phyloP scores from a whole-genome alignment of 2,329 filamentous ascomycete species.

The Zasmidium angulare region DNA sequence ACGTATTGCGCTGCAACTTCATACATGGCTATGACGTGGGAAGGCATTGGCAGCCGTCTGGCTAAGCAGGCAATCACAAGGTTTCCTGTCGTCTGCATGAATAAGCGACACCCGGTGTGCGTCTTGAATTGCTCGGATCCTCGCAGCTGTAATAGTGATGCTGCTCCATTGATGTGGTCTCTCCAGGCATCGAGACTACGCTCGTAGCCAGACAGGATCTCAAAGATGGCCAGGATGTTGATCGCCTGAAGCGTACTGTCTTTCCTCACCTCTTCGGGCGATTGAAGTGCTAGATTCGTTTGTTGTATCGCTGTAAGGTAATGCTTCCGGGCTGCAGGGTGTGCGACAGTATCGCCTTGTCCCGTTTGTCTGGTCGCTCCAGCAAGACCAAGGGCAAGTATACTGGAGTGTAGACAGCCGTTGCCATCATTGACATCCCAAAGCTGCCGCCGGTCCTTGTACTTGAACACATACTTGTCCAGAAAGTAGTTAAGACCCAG shows the following conservation, averaged over 20 bases:
- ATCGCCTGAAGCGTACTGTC: slow-evolving; percentile 34
- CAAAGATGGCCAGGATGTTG: slow-evolving; percentile 60
- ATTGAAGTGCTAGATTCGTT: slow-evolving; percentile 12
- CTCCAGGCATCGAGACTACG: slow-evolving; percentile 59
- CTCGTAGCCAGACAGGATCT: slow-evolving; percentile 65
- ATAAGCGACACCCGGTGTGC: slow-evolving; percentile 16
- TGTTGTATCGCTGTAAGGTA: slow-evolving; percentile 14
- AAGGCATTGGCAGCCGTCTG: slow-evolving; percentile 14
- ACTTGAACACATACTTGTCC: slow-evolving; percentile 16
- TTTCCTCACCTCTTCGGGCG: slow-evolving; percentile 7
- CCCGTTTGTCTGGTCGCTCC: slow-evolving; percentile 12
- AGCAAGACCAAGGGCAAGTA: slow-evolving; percentile 14
- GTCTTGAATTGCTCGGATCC: slow-evolving; percentile 15
- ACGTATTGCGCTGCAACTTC: slow-evolving; percentile 13
- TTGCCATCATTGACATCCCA: slow-evolving; percentile 18
- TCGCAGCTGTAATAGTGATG: slow-evolving; percentile 17
- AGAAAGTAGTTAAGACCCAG: slow-evolving; percentile 16
- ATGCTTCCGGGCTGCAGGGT: slow-evolving; percentile 14
- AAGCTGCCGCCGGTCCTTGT: slow-evolving; percentile 13
- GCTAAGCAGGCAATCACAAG: slow-evolving; percentile 17
- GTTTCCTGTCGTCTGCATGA: slow-evolving; percentile 14
- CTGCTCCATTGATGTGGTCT: slow-evolving; percentile 18
- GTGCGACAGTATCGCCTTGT: background rate
- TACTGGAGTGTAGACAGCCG: slow-evolving; percentile 12
- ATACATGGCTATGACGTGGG: slow-evolving; percentile 13